phyloP scores from a whole-genome alignment of 2,329 filamentous ascomycete species.

The Pseudogymnoascus sp. region DNA sequence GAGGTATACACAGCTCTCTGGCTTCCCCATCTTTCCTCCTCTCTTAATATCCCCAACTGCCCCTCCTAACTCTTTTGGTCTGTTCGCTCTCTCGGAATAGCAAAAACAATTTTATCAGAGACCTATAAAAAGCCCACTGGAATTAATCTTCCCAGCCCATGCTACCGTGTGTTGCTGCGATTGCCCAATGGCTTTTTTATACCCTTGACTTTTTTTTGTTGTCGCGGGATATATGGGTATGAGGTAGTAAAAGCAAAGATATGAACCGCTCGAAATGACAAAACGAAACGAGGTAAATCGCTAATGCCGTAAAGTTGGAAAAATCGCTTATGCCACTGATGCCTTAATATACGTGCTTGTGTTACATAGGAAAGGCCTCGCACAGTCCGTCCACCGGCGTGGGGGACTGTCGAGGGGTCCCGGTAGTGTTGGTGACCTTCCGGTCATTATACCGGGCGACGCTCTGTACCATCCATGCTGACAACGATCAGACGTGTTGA shows the following conservation, averaged over 20 bases:
- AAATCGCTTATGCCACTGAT: conserved; percentile 13
- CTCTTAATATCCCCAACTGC: background rate
- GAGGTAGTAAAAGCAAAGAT: conserved; percentile 8
- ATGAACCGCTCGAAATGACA: conserved; percentile 22
- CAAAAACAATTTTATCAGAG: conserved; percentile 7
- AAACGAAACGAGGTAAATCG: conserved; percentile 33
- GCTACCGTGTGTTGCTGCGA: background rate
- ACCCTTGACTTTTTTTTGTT: background rate
- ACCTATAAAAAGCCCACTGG: background rate
- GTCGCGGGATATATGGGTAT: background rate
- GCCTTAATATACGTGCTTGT: conserved; percentile 22
- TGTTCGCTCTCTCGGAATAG: background rate
- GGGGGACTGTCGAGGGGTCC: conserved; percentile 4
- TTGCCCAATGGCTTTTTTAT: conserved; percentile 2
- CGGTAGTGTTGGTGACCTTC: background rate
- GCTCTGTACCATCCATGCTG: background rate
- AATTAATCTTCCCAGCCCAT: background rate
- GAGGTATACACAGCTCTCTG: background rate
- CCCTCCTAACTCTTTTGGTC: background rate
- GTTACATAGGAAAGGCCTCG: conserved; percentile 22
- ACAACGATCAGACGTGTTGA: conserved; percentile 31
- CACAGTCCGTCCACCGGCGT: conserved; percentile 8
- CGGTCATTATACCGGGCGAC: conserved; percentile 5
- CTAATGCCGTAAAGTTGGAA: conserved; percentile 38
- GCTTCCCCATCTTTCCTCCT: background rate